phyloP scores from a whole-genome alignment of 306 rosid genomes.

The Crataegus laevigata region DNA sequence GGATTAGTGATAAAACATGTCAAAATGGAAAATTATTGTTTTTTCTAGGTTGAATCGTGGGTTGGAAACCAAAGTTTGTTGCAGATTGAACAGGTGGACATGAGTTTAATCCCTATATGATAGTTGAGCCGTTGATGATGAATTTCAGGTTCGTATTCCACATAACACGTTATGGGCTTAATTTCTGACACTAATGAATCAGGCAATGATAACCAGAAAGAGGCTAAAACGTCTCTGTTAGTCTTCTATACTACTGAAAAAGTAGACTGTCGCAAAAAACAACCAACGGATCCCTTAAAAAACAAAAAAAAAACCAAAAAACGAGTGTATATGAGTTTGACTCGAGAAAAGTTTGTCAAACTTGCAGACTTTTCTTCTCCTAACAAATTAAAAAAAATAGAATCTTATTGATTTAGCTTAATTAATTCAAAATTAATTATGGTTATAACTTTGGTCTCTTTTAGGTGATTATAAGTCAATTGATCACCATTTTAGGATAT shows the following conservation, averaged over 20 bases:
- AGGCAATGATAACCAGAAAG: no score
- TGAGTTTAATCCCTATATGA: not conserved
- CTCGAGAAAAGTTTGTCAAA: not conserved
- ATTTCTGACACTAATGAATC: no score
- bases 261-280: rapidly evolving
- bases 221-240: no score
- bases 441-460: no score
- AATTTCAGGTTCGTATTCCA: no score
- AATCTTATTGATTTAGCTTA: no score
- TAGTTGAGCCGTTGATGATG: no score
- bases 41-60: not conserved
- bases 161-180: rapidly evolving
- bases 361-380: not conserved
- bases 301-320: not conserved
- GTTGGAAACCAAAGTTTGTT: not conserved
- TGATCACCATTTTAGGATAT: no score
- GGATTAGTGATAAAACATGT: not conserved
- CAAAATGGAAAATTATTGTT: not conserved
- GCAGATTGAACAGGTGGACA: not conserved
- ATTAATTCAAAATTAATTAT: no score
- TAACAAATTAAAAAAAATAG: no score
- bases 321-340: not conserved
- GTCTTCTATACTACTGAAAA: no score
- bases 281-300: rapidly evolving
- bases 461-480: no score